Evolutionary conservation across 768 basidiomycete species (phyloP), one percentile per base, ranked within the genome.

Genomic region (Lactarius akahatsu): DNA sequence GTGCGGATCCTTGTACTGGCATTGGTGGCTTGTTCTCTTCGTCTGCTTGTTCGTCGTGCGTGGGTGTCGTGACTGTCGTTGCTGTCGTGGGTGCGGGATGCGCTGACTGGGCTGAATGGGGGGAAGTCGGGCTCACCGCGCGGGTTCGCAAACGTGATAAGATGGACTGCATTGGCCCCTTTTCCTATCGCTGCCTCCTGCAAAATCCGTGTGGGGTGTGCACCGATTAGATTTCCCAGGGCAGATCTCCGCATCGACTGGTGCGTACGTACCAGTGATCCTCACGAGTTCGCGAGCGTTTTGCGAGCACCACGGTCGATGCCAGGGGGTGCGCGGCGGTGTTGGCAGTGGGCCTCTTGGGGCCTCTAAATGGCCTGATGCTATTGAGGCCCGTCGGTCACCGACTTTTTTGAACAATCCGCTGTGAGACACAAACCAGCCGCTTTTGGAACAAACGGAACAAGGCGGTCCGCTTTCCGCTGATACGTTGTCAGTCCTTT

Each of bases 101-200:
- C 50, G 40, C 69, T 32, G 67, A 63, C 34, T 50, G 52, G 41
- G 72, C 43, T 15, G 64, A 71, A 34, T 65, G 66, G 60, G 64
- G 50, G 45, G 73, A 59, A 34, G 70, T 59, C 43, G 71, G 73
- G 60, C 72, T 73, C 64, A 68, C 71, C 47, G 68, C 72, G 45
- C 70, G 65, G 43, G 66, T 71, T 18, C 77, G 77, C 36, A 81
- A 63, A 54, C 78, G 77, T 20, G 76, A 70, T 57, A 81, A 61
- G 36, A 78, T 67, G 15, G 73, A 72, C 38, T 72, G 72, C 72
- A 78, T 71, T 30, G 10, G 9, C 36, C 23, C 36, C 11, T 54
- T 59, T 59, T 32, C 28, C 7, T 55, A n/a, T n/a, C 3, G 6
- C n/a, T 10, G 59, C 30, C 30, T 38, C 52, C 47, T 59, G 36